phyloP scores from a whole-genome alignment of 805 yeast genomes.

The Ogataea salicorniae region DNA sequence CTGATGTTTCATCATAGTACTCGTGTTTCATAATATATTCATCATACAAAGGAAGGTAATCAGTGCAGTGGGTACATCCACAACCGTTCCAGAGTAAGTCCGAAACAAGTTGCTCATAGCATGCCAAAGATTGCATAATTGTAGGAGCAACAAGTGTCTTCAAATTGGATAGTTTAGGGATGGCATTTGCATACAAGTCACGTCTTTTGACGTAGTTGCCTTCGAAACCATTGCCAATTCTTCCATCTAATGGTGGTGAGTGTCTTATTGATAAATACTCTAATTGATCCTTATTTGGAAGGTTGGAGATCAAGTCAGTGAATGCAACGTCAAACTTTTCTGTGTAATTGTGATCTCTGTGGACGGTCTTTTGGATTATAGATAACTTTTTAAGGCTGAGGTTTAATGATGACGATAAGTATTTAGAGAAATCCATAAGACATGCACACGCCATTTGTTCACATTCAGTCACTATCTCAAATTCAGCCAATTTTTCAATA shows the following conservation, averaged over 20 bases:
- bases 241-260: conserved; percentile 52
- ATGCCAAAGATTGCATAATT: conserved; percentile 51
- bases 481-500: conserved; percentile 27
- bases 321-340: conserved; percentile 52
- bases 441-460: conserved; percentile 43
- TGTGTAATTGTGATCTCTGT: conserved; percentile 39
- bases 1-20: conserved; percentile 43
- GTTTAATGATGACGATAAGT: conserved; percentile 18
- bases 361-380: conserved; percentile 30
- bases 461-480: conserved; percentile 55
- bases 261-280: conserved; percentile 49
- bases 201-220: conserved; percentile 66
- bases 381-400: conserved; percentile 33
- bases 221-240: conserved; percentile 60
- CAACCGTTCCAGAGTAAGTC: conserved; percentile 78
- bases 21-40: conserved; percentile 59
- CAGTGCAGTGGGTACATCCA: conserved; percentile 50
- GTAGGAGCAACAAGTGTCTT: conserved; percentile 52
- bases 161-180: conserved; percentile 42
- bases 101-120: conserved; percentile 68
- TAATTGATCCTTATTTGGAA: conserved; percentile 33
- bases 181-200: conserved; percentile 40
- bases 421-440: conserved; percentile 36
- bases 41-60: conserved; percentile 48
- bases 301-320: conserved; percentile 34